These are phyloP conservation scores for Aspergillus puulaauensis DNA, from an alignment of 2,329 filamentous ascomycete species.

Conservation along the genomic window DNA sequence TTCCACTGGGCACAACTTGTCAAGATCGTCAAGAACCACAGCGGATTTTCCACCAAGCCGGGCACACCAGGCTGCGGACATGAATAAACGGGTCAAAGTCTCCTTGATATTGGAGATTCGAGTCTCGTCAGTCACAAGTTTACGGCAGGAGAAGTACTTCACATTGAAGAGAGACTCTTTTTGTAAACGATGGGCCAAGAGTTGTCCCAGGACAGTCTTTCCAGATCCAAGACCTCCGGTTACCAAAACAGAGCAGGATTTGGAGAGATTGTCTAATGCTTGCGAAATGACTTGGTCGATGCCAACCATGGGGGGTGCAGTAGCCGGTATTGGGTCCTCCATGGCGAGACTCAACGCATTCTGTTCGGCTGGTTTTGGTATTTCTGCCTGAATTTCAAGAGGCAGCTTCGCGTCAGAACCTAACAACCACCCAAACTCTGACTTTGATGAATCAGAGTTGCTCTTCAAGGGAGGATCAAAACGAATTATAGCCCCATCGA, in stretches of 20 bases:
- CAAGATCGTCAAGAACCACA: constrained; percentile 88
- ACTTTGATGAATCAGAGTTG: constrained; percentile 30
- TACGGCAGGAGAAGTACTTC: constrained; percentile 82
- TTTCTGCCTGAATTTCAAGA: constrained; percentile 73
- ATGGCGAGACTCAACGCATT: constrained; percentile 40
- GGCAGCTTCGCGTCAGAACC: constrained; percentile 72
- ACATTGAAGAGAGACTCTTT: constrained; percentile 75
- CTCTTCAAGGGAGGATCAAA: constrained; percentile 63
- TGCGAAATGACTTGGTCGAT: constrained; percentile 76
- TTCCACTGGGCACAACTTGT: constrained; percentile 88
- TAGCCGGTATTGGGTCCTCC: constrained; percentile 57
- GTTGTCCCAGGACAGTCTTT: constrained; percentile 77
- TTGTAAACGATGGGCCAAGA: constrained; percentile 72
- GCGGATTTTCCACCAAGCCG: constrained; percentile 78
- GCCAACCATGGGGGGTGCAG: constrained; percentile 69
- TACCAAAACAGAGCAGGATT: constrained; percentile 84
- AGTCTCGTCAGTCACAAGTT: constrained; percentile 86
- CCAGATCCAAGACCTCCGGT: constrained; percentile 88
- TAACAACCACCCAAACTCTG: constrained; percentile 64
- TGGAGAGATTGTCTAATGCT: constrained; percentile 72
- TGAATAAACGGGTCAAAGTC: constrained; percentile 78
- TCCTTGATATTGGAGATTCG: constrained; percentile 89
- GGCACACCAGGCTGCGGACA: constrained; percentile 87
- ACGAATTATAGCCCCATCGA: constrained; percentile 80
- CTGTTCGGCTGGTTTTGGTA: constrained; percentile 61